Conservation (phyloP, 176 grass and related monocot genomes). For the Aegilops longissima region DNA sequence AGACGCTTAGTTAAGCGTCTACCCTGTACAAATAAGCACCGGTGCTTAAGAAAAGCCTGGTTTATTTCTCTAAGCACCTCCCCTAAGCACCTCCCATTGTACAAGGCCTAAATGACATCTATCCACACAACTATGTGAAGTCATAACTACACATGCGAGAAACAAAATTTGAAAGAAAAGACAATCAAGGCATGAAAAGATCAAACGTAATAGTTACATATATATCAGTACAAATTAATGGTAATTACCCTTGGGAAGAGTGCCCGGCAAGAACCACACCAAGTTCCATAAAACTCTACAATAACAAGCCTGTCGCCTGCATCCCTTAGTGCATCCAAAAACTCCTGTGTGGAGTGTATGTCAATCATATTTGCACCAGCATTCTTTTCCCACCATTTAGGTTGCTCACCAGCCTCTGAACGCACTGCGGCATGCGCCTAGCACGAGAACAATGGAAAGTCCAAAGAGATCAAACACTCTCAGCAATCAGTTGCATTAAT, state of each 20-base stretch:
- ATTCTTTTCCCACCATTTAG: slow-evolving; percentile 96
- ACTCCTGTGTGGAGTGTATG: slow-evolving; percentile 91
- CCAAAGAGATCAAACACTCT: slow-evolving; percentile 31
- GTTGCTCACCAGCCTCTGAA: slow-evolving; percentile 41
- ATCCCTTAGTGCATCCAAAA: slow-evolving; percentile 79
- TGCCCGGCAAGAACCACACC: slow-evolving; percentile 93
- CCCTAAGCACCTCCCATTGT: no score
- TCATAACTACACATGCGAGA: background rate
- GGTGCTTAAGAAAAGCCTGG: no score
- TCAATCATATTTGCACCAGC: slow-evolving; percentile 87
- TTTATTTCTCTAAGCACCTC: no score
- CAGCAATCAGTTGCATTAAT: slow-evolving; percentile 3
- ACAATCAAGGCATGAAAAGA: background rate
- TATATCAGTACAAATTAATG: slow-evolving; percentile 8
- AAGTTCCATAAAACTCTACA: slow-evolving; percentile 94
- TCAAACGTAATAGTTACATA: background rate
- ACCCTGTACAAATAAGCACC: no score
- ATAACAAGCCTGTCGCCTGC: slow-evolving; percentile 77
- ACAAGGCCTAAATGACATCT: background rate
- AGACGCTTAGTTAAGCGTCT: no score
- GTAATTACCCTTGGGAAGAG: slow-evolving; percentile 83
- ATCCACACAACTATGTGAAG: background rate
- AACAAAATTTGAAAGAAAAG: slow-evolving; percentile 7
- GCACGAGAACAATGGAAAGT: slow-evolving; percentile 34
- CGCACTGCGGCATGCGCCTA: slow-evolving; percentile 46